Evolutionary conservation across 1,284 basidiomycete genomes (phyloP), one percentile per base, ranked within the genome.

Genomic region (Puccinia coronata): DNA sequence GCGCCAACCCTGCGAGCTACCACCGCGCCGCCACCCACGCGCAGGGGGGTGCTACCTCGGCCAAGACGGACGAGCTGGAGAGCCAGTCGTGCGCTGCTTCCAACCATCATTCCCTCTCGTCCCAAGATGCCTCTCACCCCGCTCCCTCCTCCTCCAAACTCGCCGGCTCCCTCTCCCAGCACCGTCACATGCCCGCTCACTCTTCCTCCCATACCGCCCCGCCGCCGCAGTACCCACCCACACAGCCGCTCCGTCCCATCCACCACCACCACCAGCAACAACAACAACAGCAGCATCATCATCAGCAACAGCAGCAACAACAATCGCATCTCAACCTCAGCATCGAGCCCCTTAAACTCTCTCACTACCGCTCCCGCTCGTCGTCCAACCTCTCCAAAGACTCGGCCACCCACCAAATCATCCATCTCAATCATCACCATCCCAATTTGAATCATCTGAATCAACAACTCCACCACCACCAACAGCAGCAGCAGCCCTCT

Each of bases 341-440:
- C 16, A 70, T 47, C 43, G 43, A 70, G 11, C 67, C 67, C 31
- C 67, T 70, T 25, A 70, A 70, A 34, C 67, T 51, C 47, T 70
- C 41, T 2, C 67, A 70, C 49, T 51, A 70, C 20, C 67, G 47
- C n/a, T 31, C 67, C n/a, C 61, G 61, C 34, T 63, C 61, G 9
- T 63, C 61, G 0, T 63, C 61, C 11, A 63, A 63, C 61, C 61
- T 63, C 39, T 41, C 61, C 20, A 39, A 63, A 63, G 61, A 63
- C 20, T 47, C 67, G 12, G 18, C 67, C 2, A 70, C 12, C 31
- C 41, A 28, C 20, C 67, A 49, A 23, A 8, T 23, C 0, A 20
- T 51, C 25, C 25, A 47, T 70, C 41, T 31, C 31, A 41, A 49
- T 31, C 67, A 47, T 23, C 67, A 49, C 31, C 67, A 25, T 23